Evolutionary conservation across 495 filamentous ascomycete species (phyloP).

Genomic region (Penicillium goetzii): DNA sequence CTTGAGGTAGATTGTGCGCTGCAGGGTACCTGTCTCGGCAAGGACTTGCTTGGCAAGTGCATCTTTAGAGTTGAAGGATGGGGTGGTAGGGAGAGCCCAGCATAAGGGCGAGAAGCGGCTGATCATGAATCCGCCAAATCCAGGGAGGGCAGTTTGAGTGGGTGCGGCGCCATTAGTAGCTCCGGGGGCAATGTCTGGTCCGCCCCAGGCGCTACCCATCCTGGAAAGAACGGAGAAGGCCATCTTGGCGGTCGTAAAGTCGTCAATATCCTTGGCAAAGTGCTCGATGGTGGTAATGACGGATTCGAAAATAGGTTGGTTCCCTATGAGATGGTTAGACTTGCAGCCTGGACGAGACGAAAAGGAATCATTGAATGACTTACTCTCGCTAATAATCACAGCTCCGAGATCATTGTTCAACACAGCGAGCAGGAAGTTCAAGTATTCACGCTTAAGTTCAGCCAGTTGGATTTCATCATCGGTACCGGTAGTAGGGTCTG

Average conservation of each 20-base stretch:
- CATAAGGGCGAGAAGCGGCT: slow-evolving; percentile 82
- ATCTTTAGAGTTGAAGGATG: slow-evolving; percentile 79
- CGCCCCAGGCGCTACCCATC: slow-evolving; percentile 85
- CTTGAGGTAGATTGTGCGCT: slow-evolving; percentile 87
- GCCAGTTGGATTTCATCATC: slow-evolving; percentile 94
- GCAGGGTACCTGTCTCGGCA: slow-evolving; percentile 78
- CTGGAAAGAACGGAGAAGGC: slow-evolving; percentile 77
- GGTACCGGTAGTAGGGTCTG: slow-evolving; percentile 83
- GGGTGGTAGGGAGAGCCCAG: slow-evolving; percentile 79
- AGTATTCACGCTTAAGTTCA: slow-evolving; percentile 89
- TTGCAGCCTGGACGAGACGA: neutral
- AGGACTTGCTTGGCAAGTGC: slow-evolving; percentile 83
- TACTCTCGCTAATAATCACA: slow-evolving; percentile 81
- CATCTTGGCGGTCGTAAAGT: slow-evolving; percentile 79
- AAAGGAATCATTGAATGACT: slow-evolving; percentile 25
- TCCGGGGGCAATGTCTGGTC: slow-evolving; percentile 69
- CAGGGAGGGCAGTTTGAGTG: slow-evolving; percentile 66
- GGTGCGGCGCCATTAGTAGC: slow-evolving; percentile 45
- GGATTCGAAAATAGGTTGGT: slow-evolving; percentile 84
- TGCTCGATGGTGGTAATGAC: slow-evolving; percentile 82
- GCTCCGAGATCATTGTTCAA: slow-evolving; percentile 85
- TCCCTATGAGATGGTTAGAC: slow-evolving; percentile 50
- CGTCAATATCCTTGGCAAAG: slow-evolving; percentile 75
- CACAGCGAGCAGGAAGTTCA: slow-evolving; percentile 85
- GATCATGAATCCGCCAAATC: slow-evolving; percentile 92